These are phyloP conservation scores for Nicotiana knightiana DNA, from an alignment of 257 asterid genomes.

Conservation along the genomic window DNA sequence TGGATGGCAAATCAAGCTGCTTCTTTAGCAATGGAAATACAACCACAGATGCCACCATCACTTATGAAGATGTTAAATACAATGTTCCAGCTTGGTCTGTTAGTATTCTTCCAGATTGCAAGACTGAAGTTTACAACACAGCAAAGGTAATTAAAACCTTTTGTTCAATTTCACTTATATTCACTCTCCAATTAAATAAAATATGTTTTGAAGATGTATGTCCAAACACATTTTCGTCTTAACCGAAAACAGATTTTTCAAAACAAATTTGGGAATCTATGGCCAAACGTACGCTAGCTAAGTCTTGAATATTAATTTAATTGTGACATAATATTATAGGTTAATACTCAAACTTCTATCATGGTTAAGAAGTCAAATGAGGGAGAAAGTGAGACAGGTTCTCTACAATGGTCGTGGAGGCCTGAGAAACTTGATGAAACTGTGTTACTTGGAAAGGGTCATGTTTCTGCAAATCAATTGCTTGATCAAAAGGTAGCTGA, in stretches of 20 bases:
- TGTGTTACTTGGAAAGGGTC: constrained; percentile 31
- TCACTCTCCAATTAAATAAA: too few relatives aligned
- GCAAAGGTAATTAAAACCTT: constrained; percentile 37
- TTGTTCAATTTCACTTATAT: too few relatives aligned
- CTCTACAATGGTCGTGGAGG: constrained; percentile 51
- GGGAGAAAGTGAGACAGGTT: constrained; percentile 10
- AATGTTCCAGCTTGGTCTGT: constrained; percentile 76
- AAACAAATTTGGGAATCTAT: too few relatives aligned
- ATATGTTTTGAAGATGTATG: too few relatives aligned
- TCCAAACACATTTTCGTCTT: too few relatives aligned
- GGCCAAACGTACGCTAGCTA: too few relatives aligned
- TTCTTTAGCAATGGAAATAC: constrained; percentile 40
- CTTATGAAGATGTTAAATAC: constrained; percentile 25
- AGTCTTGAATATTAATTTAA: neutral
- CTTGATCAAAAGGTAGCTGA: constrained; percentile 38
- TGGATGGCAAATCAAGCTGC: constrained; percentile 33
- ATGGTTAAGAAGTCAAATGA: constrained; percentile 35
- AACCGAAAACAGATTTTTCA: too few relatives aligned
- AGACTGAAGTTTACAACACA: constrained; percentile 51
- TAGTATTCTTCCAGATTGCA: constrained; percentile 63
- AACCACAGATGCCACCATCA: constrained; percentile 32
- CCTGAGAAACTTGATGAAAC: constrained; percentile 27
- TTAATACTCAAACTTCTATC: constrained; percentile 46
- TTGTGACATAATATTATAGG: constrained; percentile 11
- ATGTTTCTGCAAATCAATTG: constrained; percentile 17